Conservation (phyloP, 2,329 filamentous ascomycete genomes). For the Colletotrichum phormii region DNA sequence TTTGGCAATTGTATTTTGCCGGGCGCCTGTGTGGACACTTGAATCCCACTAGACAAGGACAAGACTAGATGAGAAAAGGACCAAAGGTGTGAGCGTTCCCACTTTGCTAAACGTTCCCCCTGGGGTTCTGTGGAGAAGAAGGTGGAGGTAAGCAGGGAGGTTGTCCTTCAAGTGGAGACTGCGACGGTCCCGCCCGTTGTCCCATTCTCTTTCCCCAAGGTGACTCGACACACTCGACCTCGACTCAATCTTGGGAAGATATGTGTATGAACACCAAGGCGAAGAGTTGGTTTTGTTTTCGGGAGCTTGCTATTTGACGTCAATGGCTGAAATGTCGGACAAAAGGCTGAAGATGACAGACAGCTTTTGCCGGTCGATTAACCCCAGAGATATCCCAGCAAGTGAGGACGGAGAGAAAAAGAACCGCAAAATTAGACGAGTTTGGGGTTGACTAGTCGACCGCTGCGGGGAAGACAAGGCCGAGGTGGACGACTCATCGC, state of each 20-base stretch:
- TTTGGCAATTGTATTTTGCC: slow-evolving; percentile 30
- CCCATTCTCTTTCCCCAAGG: slow-evolving; percentile 4
- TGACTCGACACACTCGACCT: neutral
- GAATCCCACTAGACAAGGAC: slow-evolving; percentile 28
- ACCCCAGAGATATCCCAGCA: slow-evolving; percentile 12
- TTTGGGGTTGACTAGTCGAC: slow-evolving; percentile 22
- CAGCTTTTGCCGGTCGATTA: slow-evolving; percentile 4
- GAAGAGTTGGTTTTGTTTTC: neutral
- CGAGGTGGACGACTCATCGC: neutral
- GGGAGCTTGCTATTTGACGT: neutral
- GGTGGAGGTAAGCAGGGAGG: slow-evolving; percentile 26
- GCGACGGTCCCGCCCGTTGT: slow-evolving; percentile 23
- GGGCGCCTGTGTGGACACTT: slow-evolving; percentile 23
- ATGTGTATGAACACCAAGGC: neutral
- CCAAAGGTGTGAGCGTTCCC: slow-evolving; percentile 19
- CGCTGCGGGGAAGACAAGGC: slow-evolving; percentile 22
- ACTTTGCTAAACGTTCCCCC: slow-evolving; percentile 19
- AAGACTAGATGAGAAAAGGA: slow-evolving; percentile 18
- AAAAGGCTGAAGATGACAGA: neutral
- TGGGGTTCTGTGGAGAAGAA: slow-evolving; percentile 31
- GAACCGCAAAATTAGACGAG: slow-evolving; percentile 24
- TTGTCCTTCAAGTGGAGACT: slow-evolving; percentile 16
- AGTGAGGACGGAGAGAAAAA: slow-evolving; percentile 14
- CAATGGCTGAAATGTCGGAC: neutral
- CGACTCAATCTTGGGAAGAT: neutral